Evolutionary conservation across 176 grass and related monocot genomes (phyloP).

Genomic region (Aechmea fasciata): DNA sequence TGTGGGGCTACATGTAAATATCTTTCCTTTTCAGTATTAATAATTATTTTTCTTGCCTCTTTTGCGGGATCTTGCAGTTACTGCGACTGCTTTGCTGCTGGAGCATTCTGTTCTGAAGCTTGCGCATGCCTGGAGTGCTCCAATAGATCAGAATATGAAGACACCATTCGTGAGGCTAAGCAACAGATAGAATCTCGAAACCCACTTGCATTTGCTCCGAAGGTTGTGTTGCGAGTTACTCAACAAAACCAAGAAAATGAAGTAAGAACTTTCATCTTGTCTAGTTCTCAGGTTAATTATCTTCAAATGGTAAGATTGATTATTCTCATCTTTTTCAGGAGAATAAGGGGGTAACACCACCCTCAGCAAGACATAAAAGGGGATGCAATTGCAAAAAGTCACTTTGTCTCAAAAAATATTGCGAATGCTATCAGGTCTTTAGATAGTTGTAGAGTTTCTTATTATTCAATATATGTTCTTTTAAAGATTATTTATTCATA

Average conservation of each 20-base stretch:
- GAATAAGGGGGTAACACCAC: conserved; percentile 15
- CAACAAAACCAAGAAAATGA: conserved; percentile 14
- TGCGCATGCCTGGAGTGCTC: conserved; percentile 26
- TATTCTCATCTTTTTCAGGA: conserved; percentile 14
- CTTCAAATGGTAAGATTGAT: background rate
- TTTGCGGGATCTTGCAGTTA: conserved; percentile 8
- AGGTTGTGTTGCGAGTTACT: conserved; percentile 16
- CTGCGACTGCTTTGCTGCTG: conserved; percentile 36
- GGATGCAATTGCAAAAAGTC: conserved; percentile 40
- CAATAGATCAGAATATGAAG: conserved; percentile 21
- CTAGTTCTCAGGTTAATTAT: background rate
- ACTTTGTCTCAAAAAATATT: conserved; percentile 36
- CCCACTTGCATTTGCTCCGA: conserved; percentile 33
- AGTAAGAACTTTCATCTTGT: conserved; percentile 11
- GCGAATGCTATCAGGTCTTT: conserved; percentile 35
- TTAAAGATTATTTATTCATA: background rate
- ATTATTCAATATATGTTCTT: background rate
- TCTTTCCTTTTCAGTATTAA: background rate
- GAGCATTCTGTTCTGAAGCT: conserved; percentile 20
- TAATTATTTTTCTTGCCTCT: background rate
- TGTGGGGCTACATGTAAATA: background rate
- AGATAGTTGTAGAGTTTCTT: background rate
- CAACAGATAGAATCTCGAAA: conserved; percentile 35
- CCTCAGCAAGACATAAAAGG: conserved; percentile 31
- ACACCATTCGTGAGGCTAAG: conserved; percentile 17